phyloP scores from a whole-genome alignment of 805 yeast genomes.

The Kodamaea jinghongensis region DNA sequence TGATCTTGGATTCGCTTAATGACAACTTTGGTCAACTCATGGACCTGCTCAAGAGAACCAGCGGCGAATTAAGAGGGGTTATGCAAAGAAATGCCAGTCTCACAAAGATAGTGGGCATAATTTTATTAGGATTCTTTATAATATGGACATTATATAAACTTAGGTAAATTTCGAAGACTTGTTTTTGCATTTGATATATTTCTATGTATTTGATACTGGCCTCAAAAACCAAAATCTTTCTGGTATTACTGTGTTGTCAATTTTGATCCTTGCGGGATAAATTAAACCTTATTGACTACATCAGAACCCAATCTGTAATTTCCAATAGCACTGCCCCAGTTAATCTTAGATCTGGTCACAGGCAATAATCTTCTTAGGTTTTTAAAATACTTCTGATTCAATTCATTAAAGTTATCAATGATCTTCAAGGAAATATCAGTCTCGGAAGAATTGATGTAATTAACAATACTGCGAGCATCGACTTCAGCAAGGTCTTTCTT shows the following conservation, averaged over 20 bases:
- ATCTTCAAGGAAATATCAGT: conserved; percentile 56
- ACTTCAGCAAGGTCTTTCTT: conserved; percentile 17
- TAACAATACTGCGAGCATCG: conserved; percentile 34
- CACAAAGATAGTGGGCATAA: conserved; percentile 34
- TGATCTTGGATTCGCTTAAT: conserved; percentile 35
- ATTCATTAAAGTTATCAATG: conserved; percentile 58
- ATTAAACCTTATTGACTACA: conserved; percentile 45
- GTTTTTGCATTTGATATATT: too few relatives aligned
- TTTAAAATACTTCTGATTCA: conserved; percentile 83
- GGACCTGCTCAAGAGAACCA: conserved; percentile 37
- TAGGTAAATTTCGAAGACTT: conserved; percentile 15
- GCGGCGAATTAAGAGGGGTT: conserved; percentile 39
- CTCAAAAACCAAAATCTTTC: not conserved
- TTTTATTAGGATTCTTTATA: conserved; percentile 32
- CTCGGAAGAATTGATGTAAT: conserved; percentile 56
- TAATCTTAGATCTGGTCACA: conserved; percentile 83
- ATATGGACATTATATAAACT: conserved; percentile 40
- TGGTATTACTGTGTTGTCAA: not conserved
- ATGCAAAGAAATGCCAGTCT: conserved; percentile 43
- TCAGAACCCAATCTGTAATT: conserved; percentile 84
- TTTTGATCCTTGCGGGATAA: too few relatives aligned
- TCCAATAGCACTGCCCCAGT: conserved; percentile 94
- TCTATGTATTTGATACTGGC: too few relatives aligned
- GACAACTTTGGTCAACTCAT: conserved; percentile 39
- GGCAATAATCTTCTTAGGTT: conserved; percentile 87